A percentile compares a stretch with the other conserved stretches of the same genome.
These are phyloP conservation scores for Stephania yunnanensis DNA, from an alignment of 164 flowering plant species.

Conservation along the genomic window DNA sequence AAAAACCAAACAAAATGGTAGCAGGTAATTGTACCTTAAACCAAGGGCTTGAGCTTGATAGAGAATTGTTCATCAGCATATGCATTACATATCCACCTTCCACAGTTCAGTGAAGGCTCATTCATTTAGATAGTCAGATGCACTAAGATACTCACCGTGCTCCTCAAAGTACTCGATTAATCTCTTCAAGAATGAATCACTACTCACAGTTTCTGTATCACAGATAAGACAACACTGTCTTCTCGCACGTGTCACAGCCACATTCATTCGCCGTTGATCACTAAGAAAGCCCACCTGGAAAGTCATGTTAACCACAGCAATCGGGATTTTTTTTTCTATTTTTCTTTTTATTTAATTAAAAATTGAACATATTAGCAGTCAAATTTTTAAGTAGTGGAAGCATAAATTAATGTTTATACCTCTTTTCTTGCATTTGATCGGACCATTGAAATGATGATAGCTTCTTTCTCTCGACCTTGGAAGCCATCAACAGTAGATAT, in stretches of 20 bases:
- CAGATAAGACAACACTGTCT: conserved; percentile 94
- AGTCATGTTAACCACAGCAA: not conserved
- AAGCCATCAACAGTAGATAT: conserved; percentile 98
- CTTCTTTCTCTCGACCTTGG: conserved; percentile 98
- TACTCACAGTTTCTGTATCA: conserved; percentile 86
- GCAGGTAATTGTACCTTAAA: not conserved
- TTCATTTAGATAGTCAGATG: conserved; percentile 70
- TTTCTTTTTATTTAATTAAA: not conserved
- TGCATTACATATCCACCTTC: not conserved
- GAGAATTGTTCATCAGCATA: conserved; percentile 1
- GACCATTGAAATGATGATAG: conserved; percentile 94
- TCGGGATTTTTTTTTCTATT: not conserved
- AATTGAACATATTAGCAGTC: too few relatives aligned
- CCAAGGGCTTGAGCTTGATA: not conserved
- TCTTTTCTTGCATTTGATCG: conserved; percentile 86
- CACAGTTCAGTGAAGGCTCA: conserved; percentile 11
- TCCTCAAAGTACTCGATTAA: conserved; percentile 91
- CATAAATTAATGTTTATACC: conserved; percentile 34
- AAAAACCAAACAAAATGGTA: not conserved
- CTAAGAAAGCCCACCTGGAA: conserved; percentile 89
- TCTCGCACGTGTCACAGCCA: conserved; percentile 97
- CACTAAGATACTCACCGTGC: conserved; percentile 91
- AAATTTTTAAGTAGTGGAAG: not conserved
- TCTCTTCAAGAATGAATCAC: conserved; percentile 79
- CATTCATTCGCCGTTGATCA: conserved; percentile 93